Percentiles rank a stretch among this genome's conserved stretches.
Evolutionary conservation across 2,329 filamentous ascomycete genomes (phyloP).

Genomic region (Nemania sp.): DNA sequence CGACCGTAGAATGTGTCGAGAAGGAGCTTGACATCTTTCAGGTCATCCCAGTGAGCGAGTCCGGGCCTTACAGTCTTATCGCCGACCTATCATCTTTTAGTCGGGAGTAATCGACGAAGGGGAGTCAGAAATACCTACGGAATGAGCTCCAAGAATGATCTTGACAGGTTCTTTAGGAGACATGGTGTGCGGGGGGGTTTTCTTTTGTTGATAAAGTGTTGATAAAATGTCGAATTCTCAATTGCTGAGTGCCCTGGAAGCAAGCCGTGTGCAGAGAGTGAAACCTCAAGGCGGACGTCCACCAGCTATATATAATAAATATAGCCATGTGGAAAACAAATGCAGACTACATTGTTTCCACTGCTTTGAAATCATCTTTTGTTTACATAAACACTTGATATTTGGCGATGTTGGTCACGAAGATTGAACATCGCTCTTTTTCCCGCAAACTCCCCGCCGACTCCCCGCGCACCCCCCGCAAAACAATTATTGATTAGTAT

Average conservation of each 20-base stretch:
- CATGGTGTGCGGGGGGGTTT: background rate
- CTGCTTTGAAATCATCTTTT: slow-evolving; percentile 10
- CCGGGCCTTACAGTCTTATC: slow-evolving; percentile 17
- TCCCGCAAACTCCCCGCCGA: slow-evolving; percentile 19
- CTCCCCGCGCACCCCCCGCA: background rate
- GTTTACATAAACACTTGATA: background rate
- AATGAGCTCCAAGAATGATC: slow-evolving; percentile 17
- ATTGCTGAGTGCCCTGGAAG: background rate
- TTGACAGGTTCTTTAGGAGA: slow-evolving; percentile 11
- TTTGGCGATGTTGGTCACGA: background rate
- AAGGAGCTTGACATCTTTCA: slow-evolving; percentile 23
- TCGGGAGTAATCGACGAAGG: background rate
- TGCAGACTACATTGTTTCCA: background rate
- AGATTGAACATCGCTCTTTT: background rate
- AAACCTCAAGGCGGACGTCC: background rate
- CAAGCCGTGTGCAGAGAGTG: background rate
- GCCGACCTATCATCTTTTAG: slow-evolving; percentile 20
- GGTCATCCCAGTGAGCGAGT: slow-evolving; percentile 23
- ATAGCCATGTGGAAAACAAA: background rate
- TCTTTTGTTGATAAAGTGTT: background rate
- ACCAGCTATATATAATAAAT: slow-evolving; percentile 3
- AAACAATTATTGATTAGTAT: too few species aligned
- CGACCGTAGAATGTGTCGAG: slow-evolving; percentile 25
- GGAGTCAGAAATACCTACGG: background rate
- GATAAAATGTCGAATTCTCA: background rate